Evolutionary conservation across 164 flowering plant species (phyloP), one percentile per base, ranked within the genome.

Genomic region (Sedum album): DNA sequence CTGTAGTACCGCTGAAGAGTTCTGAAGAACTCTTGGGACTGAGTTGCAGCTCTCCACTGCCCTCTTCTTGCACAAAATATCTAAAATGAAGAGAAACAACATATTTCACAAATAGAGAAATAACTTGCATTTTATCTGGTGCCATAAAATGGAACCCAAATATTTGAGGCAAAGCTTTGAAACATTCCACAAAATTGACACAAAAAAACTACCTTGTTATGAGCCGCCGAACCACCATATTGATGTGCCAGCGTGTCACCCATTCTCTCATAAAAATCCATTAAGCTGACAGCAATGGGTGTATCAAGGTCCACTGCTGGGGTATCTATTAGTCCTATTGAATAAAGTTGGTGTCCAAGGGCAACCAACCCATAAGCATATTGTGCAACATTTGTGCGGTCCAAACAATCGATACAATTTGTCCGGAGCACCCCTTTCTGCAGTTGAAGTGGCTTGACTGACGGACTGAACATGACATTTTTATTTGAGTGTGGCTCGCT

Each of bases 171-270:
- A n/a, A n/a, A n/a, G n/a, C n/a, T n/a, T n/a, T n/a, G n/a, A n/a
- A n/a, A n/a, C n/a, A n/a, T n/a, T n/a, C n/a, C n/a, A n/a, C n/a
- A n/a, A n/a, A n/a, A n/a, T n/a, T n/a, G n/a, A 15, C 62, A 57
- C 28, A 55, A 26, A 20, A 44, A 14, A 15, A 25, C 17, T 76
- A 84, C 87, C 85, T 84, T 84, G 68, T 79, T 80, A 72, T 82
- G 87, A 46, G 87, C 85, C 8, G 85, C 85, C 33, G 87, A 84
- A 62, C 87, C 87, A 68, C 87, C 87, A 77, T 84, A 84, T 60
- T 84, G 87, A 65, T 73, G 82, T 18, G 87, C 85, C 23, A 84
- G 82, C 61, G 85, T 80, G 78, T 84, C 83, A 65, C 87, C 87
- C 83, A 82, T 80, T 55, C 75, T 77, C 73, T 84, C 83, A 72